Base-by-base conservation (phyloP, 129 eudicot species). In the Ambrosia artemisiifolia region DNA sequence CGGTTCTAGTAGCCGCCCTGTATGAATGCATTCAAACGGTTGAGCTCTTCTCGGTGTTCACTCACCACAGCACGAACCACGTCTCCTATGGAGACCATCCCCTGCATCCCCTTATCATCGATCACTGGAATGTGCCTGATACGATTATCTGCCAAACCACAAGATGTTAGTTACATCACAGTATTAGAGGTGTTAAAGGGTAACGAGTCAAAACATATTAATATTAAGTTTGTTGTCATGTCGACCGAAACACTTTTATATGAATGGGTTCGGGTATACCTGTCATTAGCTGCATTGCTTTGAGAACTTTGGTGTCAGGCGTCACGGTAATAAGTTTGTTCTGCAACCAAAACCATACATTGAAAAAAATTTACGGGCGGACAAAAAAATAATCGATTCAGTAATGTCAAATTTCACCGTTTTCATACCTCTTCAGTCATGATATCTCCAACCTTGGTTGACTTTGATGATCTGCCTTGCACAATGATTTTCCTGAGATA, bases 261-360 rank as follows among this genome's bases (percentile, higher is more conserved):
- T 8, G 46, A 36, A 64, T 7, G 63, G 3, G n/a, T 18, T 36
- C 30, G 6, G 34, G 19, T 40, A 48, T 79, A 94, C 99, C 99
- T 86, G 99, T 95, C 99, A 95, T 95, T 38, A 95, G 82, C 73
- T 95, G 97, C 99, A 95, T 95, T 55, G 99, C 99, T 81, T 86
- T 95, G 82, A 95, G 82, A 80, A 95, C 99, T 76, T 88, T 95
- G 72, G 99, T 95, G 32, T 84, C 84, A 0, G 99, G 99, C n/a
- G 91, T 84, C 11, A 95, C 99, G n/a, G 99, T 95, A 74, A 95
- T 95, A 73, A 95, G 97, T 85, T 95, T 95, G 88, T 95, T 95
- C 99, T 95, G 91, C 83, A 83, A 80, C 32, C 54, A 78, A 5
- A 77, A 59, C 33, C 53, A 44, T 46, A 65, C 6, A 28, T 74